These are phyloP conservation scores for Medicago truncatula DNA, from an alignment of 306 rosid species.

Conservation along the genomic window DNA sequence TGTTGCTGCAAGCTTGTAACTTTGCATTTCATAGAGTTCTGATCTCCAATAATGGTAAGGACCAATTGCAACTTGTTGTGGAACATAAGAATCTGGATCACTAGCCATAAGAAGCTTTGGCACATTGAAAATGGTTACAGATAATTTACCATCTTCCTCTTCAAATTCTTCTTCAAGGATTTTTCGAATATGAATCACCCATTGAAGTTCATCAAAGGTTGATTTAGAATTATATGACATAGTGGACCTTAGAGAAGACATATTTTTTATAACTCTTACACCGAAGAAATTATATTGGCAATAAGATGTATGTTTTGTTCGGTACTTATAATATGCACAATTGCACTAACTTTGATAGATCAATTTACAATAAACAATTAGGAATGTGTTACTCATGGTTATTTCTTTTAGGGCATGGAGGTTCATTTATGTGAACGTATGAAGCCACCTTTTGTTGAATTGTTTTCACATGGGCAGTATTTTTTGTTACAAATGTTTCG, in stretches of 20 bases:
- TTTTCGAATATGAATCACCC: constrained; percentile 69
- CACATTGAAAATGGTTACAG: constrained; percentile 71
- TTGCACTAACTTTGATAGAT: constrained; percentile 6
- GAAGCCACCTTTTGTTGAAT: too few species aligned
- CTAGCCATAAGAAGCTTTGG: constrained; percentile 55
- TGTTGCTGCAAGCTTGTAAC: constrained; percentile 73
- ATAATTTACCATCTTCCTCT: constrained; percentile 51
- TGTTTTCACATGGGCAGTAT: too few species aligned
- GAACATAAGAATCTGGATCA: constrained; percentile 68
- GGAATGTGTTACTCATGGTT: constrained; percentile 36
- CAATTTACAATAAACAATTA: constrained; percentile 17
- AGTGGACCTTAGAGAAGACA: constrained; percentile 48
- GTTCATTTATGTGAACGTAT: background rate
- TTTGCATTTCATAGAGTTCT: constrained; percentile 80
- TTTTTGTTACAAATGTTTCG: too few species aligned
- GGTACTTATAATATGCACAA: background rate
- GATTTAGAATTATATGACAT: constrained; percentile 44
- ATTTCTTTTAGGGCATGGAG: background rate
- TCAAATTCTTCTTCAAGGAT: constrained; percentile 69
- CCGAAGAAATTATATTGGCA: background rate
- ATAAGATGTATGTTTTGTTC: background rate
- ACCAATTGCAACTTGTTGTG: constrained; percentile 79
- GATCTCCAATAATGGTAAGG: constrained; percentile 80
- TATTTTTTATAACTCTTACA: background rate
- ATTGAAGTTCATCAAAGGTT: constrained; percentile 59